Conservation (phyloP, 78 protist species). For the Guillardia theta region DNA sequence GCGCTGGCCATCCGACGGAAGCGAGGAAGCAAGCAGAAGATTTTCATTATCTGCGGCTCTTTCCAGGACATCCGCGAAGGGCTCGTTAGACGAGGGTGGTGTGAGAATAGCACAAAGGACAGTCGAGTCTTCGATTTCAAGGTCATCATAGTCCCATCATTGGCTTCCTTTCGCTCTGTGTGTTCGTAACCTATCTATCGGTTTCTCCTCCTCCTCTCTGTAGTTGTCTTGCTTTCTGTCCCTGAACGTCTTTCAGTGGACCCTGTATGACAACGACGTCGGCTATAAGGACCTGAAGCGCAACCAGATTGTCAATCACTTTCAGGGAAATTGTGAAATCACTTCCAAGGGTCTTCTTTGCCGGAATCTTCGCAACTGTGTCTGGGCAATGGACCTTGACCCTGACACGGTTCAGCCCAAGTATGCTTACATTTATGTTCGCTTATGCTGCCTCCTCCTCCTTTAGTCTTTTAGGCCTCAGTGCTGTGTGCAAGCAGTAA, state of each 20-base stretch:
- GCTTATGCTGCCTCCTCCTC: too few species aligned
- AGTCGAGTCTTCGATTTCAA: background rate
- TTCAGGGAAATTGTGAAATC: background rate
- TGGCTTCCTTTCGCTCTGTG: too few species aligned
- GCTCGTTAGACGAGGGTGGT: background rate
- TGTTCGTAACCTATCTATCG: too few species aligned
- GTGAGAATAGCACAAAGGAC: background rate
- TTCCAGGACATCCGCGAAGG: background rate
- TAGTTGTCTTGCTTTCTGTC: background rate
- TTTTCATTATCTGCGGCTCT: background rate
- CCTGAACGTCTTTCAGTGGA: background rate
- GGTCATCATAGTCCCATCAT: too few species aligned
- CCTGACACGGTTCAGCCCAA: too few species aligned
- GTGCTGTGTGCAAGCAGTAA: too few species aligned
- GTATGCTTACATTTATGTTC: too few species aligned
- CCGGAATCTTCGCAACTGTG: background rate
- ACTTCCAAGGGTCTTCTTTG: background rate
- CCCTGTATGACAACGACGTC: background rate
- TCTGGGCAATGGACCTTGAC: too few species aligned
- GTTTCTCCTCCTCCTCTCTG: background rate
- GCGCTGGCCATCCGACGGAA: too few species aligned
- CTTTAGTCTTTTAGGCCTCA: too few species aligned
- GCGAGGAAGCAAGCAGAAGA: background rate
- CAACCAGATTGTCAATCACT: background rate
- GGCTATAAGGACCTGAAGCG: background rate